These are phyloP conservation scores for Verticillium longisporum DNA, from an alignment of 2,329 filamentous ascomycete species.

Conservation along the genomic window DNA sequence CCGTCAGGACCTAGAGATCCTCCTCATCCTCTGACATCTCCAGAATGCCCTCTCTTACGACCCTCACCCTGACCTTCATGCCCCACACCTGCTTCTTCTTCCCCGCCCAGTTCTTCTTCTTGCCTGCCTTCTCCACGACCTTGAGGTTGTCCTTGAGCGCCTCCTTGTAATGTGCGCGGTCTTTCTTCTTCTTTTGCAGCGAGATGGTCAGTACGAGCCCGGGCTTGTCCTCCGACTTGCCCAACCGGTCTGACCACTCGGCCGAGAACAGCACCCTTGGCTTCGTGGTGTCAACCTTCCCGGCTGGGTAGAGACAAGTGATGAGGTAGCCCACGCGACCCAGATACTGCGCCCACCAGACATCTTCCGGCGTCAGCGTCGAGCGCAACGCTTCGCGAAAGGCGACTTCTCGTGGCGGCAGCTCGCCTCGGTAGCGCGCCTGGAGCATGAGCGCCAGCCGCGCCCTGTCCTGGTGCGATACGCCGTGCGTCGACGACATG, in stretches of 20 bases:
- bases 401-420: conserved; percentile 48
- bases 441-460: conserved; percentile 56
- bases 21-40: not conserved
- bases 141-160: conserved; percentile 29
- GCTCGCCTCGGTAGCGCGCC: conserved; percentile 55
- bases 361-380: conserved; percentile 44
- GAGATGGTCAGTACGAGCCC: conserved; percentile 35
- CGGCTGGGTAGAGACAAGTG: conserved; percentile 54
- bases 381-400: conserved; percentile 47
- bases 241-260: conserved; percentile 31
- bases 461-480: conserved; percentile 55
- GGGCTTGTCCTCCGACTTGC: conserved; percentile 29
- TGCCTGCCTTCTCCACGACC: conserved; percentile 47
- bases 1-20: too few relatives aligned
- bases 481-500: conserved; percentile 53
- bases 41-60: conserved; percentile 23
- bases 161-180: conserved; percentile 30
- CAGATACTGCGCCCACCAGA: conserved; percentile 61
- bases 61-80: conserved; percentile 27
- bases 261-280: conserved; percentile 31
- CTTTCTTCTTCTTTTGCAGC: conserved; percentile 27
- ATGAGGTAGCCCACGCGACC: conserved; percentile 53
- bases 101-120: conserved; percentile 49
- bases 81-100: conserved; percentile 25
- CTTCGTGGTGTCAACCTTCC: conserved; percentile 32